A percentile compares a stretch with the other conserved stretches of the same genome.
phyloP scores from a whole-genome alignment of 495 filamentous ascomycete species.

The Hyaloscypha variabilis region DNA sequence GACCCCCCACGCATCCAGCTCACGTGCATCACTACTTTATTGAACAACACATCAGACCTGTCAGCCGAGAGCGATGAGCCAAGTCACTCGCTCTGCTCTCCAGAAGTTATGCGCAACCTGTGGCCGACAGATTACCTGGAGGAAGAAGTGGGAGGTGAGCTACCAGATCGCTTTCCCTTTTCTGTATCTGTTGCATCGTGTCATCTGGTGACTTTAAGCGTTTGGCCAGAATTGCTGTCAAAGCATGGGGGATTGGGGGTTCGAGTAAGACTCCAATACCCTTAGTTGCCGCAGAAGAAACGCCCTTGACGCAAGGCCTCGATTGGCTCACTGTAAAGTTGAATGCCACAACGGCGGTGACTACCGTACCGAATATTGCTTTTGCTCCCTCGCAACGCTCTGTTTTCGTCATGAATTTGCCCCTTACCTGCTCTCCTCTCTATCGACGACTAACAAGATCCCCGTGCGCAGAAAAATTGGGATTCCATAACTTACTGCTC shows the following conservation, averaged over 20 bases:
- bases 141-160: constrained; percentile 26
- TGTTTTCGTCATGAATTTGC: neutral
- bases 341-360: neutral
- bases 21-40: neutral
- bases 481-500: constrained; percentile 18
- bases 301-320: neutral
- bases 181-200: neutral
- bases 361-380: neutral
- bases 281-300: neutral
- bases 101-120: constrained; percentile 20
- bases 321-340: neutral
- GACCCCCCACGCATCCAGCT: neutral
- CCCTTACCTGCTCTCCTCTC: neutral
- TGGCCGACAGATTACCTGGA: constrained; percentile 17
- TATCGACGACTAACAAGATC: neutral
- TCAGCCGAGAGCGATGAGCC: constrained; percentile 19
- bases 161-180: neutral
- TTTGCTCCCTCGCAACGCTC: constrained; percentile 5
- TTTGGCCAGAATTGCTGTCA: neutral
- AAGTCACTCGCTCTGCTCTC: constrained; percentile 3
- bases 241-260: neutral
- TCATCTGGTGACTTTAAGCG: neutral
- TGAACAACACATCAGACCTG: constrained; percentile 15
- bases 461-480: constrained; percentile 18
- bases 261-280: constrained; percentile 11